phyloP scores from a whole-genome alignment of 345 rosid genomes.

The Combretum micranthum region DNA sequence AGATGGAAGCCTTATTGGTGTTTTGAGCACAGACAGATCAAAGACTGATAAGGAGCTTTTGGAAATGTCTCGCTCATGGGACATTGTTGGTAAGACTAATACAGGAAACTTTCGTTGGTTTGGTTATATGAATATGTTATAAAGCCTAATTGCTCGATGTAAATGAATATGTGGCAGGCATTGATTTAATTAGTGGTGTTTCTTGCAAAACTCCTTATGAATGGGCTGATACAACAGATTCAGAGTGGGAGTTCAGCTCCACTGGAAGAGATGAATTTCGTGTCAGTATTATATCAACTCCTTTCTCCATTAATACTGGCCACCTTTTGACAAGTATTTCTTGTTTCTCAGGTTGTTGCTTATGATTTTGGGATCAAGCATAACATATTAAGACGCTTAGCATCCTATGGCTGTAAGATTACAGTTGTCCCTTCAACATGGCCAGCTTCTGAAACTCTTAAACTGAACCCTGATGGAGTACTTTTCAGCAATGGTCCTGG shows the following conservation, averaged over 20 bases:
- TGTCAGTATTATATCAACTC: constrained; percentile 30
- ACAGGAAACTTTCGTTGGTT: too few species aligned
- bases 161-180: constrained; percentile 30
- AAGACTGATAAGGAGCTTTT: constrained; percentile 75
- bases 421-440: constrained; percentile 85
- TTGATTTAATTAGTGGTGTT: constrained; percentile 84
- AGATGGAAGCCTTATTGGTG: constrained; percentile 97
- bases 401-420: constrained; percentile 82
- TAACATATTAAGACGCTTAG: constrained; percentile 74
- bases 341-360: constrained; percentile 49
- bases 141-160: too few species aligned
- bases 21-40: constrained; percentile 73
- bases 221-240: constrained; percentile 63
- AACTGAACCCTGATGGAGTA: constrained; percentile 88
- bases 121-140: too few species aligned
- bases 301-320: constrained; percentile 6
- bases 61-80: constrained; percentile 82
- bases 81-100: constrained; percentile 55
- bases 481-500: constrained; percentile 99
- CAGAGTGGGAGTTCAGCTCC: constrained; percentile 77
- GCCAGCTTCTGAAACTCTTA: constrained; percentile 78
- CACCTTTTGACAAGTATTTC: constrained; percentile 2
- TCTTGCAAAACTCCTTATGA: constrained; percentile 72
- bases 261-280: constrained; percentile 33
- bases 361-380: constrained; percentile 97